These are phyloP conservation scores for Aureobasidium namibiae DNA, from an alignment of 2,329 filamentous ascomycete genomes.

Conservation along the genomic window DNA sequence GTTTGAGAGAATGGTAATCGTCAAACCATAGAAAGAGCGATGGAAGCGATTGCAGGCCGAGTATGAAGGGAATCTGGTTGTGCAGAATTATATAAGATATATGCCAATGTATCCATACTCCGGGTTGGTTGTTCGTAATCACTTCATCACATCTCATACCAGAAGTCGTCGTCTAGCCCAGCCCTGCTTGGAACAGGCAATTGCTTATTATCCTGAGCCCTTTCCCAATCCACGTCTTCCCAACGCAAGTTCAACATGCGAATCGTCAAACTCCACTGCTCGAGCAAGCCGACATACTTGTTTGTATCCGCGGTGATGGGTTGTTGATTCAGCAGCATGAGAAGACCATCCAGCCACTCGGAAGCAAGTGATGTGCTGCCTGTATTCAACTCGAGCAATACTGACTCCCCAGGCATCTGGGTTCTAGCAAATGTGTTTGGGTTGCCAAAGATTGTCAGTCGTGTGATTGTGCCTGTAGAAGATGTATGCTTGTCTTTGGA, in stretches of 20 bases:
- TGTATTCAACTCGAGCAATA: constrained; percentile 77
- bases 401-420: constrained; percentile 45
- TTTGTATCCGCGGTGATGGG: constrained; percentile 96
- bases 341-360: constrained; percentile 90
- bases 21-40: not conserved
- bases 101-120: not conserved
- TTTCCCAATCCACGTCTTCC: constrained; percentile 57
- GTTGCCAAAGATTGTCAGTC: constrained; percentile 8
- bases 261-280: constrained; percentile 88
- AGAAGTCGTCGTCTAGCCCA: constrained; percentile 86
- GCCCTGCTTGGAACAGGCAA: constrained; percentile 64
- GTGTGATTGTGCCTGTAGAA: constrained; percentile 9
- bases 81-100: not conserved
- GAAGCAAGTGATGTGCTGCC: constrained; percentile 74
- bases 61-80: not conserved
- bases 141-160: constrained; percentile 56
- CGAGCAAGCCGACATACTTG: constrained; percentile 76
- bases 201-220: constrained; percentile 27
- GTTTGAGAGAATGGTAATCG: constrained; percentile 57
- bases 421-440: not conserved
- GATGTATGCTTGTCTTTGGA: not conserved
- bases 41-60: no score
- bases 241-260: constrained; percentile 82
- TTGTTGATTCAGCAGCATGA: constrained; percentile 90
- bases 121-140: no score